These are phyloP conservation scores for Talaromyces adpressus DNA, from an alignment of 495 filamentous ascomycete species.

Conservation along the genomic window DNA sequence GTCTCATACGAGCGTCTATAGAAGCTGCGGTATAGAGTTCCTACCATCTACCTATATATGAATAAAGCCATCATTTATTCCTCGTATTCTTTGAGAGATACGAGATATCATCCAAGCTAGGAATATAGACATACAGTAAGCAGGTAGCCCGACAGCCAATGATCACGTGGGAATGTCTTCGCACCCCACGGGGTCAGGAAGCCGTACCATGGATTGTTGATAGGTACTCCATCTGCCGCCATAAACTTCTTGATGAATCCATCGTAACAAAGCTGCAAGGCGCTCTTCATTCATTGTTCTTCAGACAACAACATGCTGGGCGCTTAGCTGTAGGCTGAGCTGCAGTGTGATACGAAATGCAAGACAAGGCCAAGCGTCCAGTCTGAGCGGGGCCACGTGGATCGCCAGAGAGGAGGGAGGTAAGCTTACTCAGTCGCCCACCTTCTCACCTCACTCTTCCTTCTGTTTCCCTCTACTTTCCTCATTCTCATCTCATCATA, in stretches of 20 bases:
- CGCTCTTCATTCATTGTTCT: not conserved
- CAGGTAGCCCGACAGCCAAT: not conserved
- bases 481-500: not conserved
- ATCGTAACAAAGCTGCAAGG: not conserved
- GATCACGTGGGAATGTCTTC: not conserved
- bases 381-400: constrained; percentile 33
- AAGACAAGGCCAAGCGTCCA: not conserved
- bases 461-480: constrained; percentile 7
- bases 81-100: not conserved
- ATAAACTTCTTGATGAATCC: not conserved
- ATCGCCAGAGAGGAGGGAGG: constrained; percentile 14
- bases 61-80: not conserved
- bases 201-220: constrained; percentile 2
- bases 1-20: not conserved
- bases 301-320: not conserved
- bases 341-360: not conserved
- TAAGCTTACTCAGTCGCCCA: not conserved
- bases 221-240: not conserved
- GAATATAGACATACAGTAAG: not conserved
- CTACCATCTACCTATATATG: not conserved
- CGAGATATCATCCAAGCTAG: not conserved
- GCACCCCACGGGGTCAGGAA: not conserved
- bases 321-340: not conserved
- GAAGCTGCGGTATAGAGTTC: not conserved
- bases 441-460: constrained; percentile 3